Evolutionary conservation across 371 early-diverging fungal genomes (phyloP), one percentile per base, ranked within the genome.

Genomic region (Mucor saturninus): DNA sequence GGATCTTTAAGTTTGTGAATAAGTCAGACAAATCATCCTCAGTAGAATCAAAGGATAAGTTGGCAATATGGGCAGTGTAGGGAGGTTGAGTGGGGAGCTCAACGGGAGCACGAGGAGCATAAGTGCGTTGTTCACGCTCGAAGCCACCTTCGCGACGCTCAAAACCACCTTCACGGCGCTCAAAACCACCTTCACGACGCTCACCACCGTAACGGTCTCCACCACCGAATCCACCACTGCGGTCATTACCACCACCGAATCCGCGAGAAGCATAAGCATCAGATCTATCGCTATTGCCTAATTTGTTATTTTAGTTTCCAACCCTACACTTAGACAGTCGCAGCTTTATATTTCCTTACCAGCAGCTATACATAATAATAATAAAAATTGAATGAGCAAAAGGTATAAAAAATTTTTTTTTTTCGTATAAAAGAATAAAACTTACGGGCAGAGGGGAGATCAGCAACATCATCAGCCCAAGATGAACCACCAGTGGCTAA

Each of bases 391-490:
- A 29, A 59, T 59, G 50, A 59, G 60, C 50, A 51, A 14, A 2
- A 13, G 26, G 7, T 63, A 52, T 45, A 55, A 54, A 48, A 46
- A 46, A 46, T 46, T 46, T 46, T 46, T 49, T 35, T 45, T 55
- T 42, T 37, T 50, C 49, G 32, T 46, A 8, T 15, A 40, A 40
- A 39, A 26, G 8, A 49, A 45, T 40, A 26, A 69, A 48, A 82
- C 91, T 76, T 86, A 93, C 94, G 95, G 65, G 92, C 95, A 77
- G 93, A 84, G 45, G 97, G 97, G 59, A 95, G 86, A 63, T 87
- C 92, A 31, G 83, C 76, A 75, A 92, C 90, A 75, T 97, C 95
- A 84, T 97, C 97, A 66, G 96, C 95, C 95, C 96, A 97, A 53
- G 91, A 90, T 50, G 65, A 59, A 50, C 64, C 65, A 61, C 84